phyloP scores from a whole-genome alignment of 23 red algal species.

The Gracilaria domingensis region DNA sequence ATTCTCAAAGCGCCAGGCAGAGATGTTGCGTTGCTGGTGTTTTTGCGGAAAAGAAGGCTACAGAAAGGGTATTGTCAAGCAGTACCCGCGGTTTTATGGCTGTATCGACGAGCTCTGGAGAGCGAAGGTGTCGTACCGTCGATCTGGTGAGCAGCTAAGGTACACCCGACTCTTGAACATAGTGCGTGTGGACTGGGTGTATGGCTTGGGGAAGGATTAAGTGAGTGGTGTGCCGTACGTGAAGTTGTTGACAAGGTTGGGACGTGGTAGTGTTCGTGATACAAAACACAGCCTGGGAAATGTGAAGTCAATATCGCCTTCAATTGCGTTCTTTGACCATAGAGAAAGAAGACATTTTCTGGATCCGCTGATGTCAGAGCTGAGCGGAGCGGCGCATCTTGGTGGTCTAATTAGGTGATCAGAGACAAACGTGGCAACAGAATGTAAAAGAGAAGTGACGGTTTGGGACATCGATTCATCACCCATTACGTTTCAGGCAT shows the following conservation, averaged over 20 bases:
- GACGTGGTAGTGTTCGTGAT: not conserved
- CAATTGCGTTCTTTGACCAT: slow-evolving; percentile 3
- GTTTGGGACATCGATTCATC: not conserved
- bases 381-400: not conserved
- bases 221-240: not conserved
- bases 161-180: not conserved
- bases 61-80: not conserved
- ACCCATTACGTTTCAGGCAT: not conserved
- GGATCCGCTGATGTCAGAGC: not conserved
- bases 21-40: slow-evolving; percentile 17
- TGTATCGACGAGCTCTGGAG: not conserved
- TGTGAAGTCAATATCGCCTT: not conserved
- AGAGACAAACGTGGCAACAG: not conserved
- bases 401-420: not conserved
- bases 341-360: not conserved
- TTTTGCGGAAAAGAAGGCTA: not conserved
- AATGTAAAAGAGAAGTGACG: not conserved
- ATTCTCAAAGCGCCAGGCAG: not conserved
- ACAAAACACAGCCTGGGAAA: not conserved
- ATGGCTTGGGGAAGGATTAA: not conserved
- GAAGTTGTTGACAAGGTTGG: not conserved
- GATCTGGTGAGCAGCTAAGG: not conserved
- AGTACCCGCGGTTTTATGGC: not conserved
- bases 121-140: not conserved
- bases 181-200: slow-evolving; percentile 22